A percentile compares a stretch with the other conserved stretches of the same genome.
phyloP scores from a whole-genome alignment of 176 grass and related monocot species.

The Pontederia paniculata region DNA sequence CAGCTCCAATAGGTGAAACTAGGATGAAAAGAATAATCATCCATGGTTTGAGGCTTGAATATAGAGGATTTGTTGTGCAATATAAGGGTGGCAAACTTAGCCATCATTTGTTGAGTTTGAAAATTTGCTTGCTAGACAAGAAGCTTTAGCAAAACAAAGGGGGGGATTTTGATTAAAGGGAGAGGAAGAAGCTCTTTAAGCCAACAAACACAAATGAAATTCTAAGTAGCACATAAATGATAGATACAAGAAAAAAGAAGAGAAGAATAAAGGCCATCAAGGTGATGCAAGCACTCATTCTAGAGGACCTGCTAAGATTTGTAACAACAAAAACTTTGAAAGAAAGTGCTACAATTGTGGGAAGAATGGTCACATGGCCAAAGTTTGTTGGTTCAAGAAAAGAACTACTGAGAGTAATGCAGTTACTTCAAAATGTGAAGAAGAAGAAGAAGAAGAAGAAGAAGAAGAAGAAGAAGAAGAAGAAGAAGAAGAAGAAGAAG shows the following conservation, averaged over 20 bases:
- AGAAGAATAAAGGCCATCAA: too few relatives aligned
- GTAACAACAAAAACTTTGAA: too few relatives aligned
- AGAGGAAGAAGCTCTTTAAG: slow-evolving; percentile 13
- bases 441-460: too few relatives aligned
- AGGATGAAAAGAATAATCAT: not conserved
- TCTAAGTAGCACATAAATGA: not conserved
- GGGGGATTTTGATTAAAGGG: not conserved
- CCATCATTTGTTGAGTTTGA: slow-evolving; percentile 4
- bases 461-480: too few relatives aligned
- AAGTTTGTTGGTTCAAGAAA: too few relatives aligned
- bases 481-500: too few relatives aligned
- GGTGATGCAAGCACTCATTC: too few relatives aligned
- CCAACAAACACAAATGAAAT: not conserved
- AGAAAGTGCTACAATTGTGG: too few relatives aligned
- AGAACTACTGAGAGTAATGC: too few relatives aligned
- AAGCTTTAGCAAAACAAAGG: slow-evolving; percentile 6
- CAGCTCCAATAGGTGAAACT: not conserved
- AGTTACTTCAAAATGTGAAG: too few relatives aligned
- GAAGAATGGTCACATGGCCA: too few relatives aligned
- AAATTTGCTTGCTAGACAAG: slow-evolving; percentile 11
- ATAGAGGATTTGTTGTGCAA: not conserved
- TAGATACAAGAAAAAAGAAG: not conserved
- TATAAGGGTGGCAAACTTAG: slow-evolving; percentile 8
- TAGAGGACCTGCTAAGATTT: too few relatives aligned
- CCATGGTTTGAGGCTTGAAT: slow-evolving; percentile 6